Evolutionary conservation across 2,329 filamentous ascomycete genomes (phyloP), one percentile per base, ranked within the genome.

Genomic region (Exophiala xenobiotica): DNA sequence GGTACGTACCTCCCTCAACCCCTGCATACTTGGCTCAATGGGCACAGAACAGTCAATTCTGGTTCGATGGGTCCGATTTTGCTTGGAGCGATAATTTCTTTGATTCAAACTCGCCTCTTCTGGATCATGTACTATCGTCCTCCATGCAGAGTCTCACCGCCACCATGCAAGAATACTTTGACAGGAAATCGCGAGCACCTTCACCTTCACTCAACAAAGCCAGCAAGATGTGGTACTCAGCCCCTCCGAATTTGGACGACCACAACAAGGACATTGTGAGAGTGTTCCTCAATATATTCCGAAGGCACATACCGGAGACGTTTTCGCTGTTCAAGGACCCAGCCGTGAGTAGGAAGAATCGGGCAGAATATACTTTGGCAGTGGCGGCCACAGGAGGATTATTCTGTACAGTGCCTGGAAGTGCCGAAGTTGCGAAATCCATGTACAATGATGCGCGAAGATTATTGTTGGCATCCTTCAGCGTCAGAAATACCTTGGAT

Each of bases 111-210:
- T 38, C 41, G 6, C 42, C 40, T 1, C 26, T 54, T 37, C 29
- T 39, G 4, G 38, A 54, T 18, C 37, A 54, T 50, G 41, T 39
- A n/a, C 20, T 44, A 11, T 42, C 51, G n/a, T 51, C 46, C 12
- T 40, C 51, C 3, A 49, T 50, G 37, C 41, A 54, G 18, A 45
- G 37, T 14, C 27, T 54, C 26, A 46, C 49, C 4, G 41, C 40
- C 7, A 39, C 38, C 39, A 54, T 54, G 51, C 51, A 54, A 39
- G 51, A 54, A 24, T 51, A 54, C 35, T 54, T 54, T 19, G 51
- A 54, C 23, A 31, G 51, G 6, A 54, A 54, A 23, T 51, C 51
- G 8, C n/a, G 41, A 23, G 51, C 47, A 14, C 42, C 44, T 24
- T 50, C 52, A 3, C 48, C 52, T 24, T 46, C 48, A 7, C 39